These are phyloP conservation scores for Arabidopsis hybrid DNA, from an alignment of 441 rosid species.

Conservation along the genomic window DNA sequence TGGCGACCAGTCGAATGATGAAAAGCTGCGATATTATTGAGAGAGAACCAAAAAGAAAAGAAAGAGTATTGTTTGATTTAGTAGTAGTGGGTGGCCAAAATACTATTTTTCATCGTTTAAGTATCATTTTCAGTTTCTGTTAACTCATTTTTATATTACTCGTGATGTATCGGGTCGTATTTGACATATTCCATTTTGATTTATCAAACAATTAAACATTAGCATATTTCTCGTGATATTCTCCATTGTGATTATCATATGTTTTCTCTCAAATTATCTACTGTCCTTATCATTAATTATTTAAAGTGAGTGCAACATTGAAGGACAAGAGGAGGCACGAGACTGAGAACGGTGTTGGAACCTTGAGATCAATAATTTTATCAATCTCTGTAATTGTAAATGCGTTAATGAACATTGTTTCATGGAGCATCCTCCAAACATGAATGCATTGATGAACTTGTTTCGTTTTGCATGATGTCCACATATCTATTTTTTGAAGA, in stretches of 20 bases:
- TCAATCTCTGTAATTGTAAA: background rate
- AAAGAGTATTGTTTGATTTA: conserved; percentile 12
- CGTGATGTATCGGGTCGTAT: background rate
- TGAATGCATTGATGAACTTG: too few relatives aligned
- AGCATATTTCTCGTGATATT: conserved; percentile 35
- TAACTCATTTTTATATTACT: background rate
- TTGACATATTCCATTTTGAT: conserved; percentile 17
- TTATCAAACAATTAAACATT: background rate
- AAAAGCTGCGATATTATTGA: conserved; percentile 26
- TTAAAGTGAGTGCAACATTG: background rate
- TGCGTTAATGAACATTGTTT: too few relatives aligned
- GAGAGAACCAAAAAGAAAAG: background rate
- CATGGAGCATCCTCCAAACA: too few relatives aligned
- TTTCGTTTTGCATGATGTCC: too few relatives aligned
- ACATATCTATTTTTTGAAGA: too few relatives aligned
- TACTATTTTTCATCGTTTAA: background rate
- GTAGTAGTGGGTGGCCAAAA: conserved; percentile 30
- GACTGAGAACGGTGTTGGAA: background rate
- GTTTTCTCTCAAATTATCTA: background rate
- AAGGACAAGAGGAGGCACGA: background rate
- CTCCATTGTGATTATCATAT: background rate
- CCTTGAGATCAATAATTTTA: background rate
- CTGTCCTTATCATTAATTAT: background rate
- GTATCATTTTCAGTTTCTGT: background rate
- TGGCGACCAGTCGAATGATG: conserved; percentile 19